Conservation (phyloP, 345 rosid genomes). For the Hibiscus trionum region DNA sequence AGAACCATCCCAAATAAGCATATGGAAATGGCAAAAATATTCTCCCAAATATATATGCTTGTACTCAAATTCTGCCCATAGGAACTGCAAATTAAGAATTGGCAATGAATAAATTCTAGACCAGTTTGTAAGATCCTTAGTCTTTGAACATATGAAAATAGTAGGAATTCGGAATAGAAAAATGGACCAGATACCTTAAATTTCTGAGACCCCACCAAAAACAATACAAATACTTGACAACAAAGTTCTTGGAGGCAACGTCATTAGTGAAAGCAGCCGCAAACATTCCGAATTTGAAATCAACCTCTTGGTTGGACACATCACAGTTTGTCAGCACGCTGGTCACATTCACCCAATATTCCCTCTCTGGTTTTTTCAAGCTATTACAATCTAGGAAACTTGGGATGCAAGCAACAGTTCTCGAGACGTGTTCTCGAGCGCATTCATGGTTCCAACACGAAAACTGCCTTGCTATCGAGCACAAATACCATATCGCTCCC, state of each 20-base stretch:
- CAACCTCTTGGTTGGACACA: slow-evolving; percentile 15
- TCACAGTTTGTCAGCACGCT: slow-evolving; percentile 23
- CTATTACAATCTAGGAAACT: slow-evolving; percentile 55
- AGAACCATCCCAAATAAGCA: slow-evolving; percentile 65
- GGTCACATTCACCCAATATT: slow-evolving; percentile 64
- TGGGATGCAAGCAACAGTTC: slow-evolving; percentile 44
- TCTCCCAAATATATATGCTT: slow-evolving; percentile 65
- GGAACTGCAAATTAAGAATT: slow-evolving; percentile 37
- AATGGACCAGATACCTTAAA: slow-evolving; percentile 39
- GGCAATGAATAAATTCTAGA: neutral
- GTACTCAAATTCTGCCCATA: slow-evolving; percentile 80
- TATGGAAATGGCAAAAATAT: slow-evolving; percentile 53
- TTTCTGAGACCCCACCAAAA: slow-evolving; percentile 34
- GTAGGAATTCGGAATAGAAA: too few species aligned
- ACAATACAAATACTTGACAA: neutral
- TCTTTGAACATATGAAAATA: too few species aligned
- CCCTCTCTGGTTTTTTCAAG: slow-evolving; percentile 39
- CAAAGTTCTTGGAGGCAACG: neutral
- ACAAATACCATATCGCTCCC: slow-evolving; percentile 79
- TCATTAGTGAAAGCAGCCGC: neutral
- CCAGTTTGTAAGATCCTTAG: too few species aligned
- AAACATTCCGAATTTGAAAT: neutral
- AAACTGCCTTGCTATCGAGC: slow-evolving; percentile 66
- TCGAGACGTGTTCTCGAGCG: slow-evolving; percentile 29
- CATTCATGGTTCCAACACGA: slow-evolving; percentile 68